These are phyloP conservation scores for Coccomyxa sp. DNA, from an alignment of 139 green algal genomes.

Conservation along the genomic window DNA sequence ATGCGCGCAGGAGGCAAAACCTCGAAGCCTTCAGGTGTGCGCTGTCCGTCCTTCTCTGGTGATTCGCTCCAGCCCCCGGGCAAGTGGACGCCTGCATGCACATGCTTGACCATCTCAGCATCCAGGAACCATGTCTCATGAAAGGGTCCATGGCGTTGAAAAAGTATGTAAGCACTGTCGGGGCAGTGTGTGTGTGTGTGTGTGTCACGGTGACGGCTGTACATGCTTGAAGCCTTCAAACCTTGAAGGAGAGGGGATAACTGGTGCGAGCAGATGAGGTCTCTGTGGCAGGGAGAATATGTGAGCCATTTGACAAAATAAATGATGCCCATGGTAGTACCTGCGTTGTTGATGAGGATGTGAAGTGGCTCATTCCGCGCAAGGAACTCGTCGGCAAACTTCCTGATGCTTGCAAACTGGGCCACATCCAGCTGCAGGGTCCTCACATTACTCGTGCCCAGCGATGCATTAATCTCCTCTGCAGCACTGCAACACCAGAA, in stretches of 20 bases:
- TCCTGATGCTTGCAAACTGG: conserved; percentile 15
- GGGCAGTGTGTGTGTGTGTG: no score
- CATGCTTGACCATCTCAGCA: not conserved
- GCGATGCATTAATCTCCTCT: not conserved
- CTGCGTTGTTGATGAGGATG: conserved; percentile 41
- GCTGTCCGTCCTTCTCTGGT: not conserved
- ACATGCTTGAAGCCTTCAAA: no score
- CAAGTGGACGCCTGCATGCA: not conserved
- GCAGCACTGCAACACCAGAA: not conserved
- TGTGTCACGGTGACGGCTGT: no score
- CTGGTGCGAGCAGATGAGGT: no score
- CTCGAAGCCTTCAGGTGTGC: conserved; percentile 8
- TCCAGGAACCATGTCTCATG: no score
- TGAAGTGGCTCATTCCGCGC: conserved; percentile 6
- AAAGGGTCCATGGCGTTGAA: no score
- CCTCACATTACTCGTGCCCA: conserved; percentile 6
- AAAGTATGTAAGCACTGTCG: no score
- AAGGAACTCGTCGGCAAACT: conserved; percentile 28
- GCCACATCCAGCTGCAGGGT: conserved; percentile 32
- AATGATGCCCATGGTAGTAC: not conserved
- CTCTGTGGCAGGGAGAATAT: no score
- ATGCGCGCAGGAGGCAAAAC: not conserved
- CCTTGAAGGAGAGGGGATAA: no score
- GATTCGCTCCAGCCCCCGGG: not conserved
- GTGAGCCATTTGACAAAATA: no score